Conservation (phyloP, 345 rosid species). For the Populus alba region DNA sequence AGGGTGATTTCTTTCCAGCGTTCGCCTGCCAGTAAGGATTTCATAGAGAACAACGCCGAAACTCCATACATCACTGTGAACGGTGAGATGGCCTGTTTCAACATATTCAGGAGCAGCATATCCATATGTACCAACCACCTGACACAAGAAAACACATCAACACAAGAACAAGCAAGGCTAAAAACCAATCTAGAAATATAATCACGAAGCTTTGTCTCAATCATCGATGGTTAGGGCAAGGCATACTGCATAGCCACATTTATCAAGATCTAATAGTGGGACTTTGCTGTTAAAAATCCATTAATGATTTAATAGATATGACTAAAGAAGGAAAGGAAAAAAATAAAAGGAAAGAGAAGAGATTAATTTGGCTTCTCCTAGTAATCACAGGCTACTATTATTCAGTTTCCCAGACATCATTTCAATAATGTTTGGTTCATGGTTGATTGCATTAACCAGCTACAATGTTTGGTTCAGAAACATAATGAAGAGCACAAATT, state of each 20-base stretch:
- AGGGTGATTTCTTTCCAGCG: conserved; percentile 68
- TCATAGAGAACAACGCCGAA: conserved; percentile 93
- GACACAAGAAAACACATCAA: conserved; percentile 9
- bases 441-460: background rate
- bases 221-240: background rate
- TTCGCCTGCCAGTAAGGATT: conserved; percentile 81
- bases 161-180: background rate
- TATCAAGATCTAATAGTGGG: background rate
- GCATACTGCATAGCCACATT: background rate
- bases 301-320: background rate
- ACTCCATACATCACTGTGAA: conserved; percentile 69
- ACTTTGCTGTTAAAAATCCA: background rate
- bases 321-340: background rate
- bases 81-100: conserved; percentile 78
- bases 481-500: background rate
- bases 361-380: background rate
- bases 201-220: background rate
- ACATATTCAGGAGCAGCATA: conserved; percentile 95
- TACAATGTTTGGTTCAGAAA: background rate
- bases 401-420: background rate
- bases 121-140: conserved; percentile 92
- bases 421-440: background rate
- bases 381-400: background rate
- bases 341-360: background rate
- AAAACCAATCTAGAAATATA: background rate